A percentile compares a stretch with the other conserved stretches of the same genome.
Conservation (phyloP, 1,139 yeast genomes). For the Barnettozyma hawaiiensis region DNA sequence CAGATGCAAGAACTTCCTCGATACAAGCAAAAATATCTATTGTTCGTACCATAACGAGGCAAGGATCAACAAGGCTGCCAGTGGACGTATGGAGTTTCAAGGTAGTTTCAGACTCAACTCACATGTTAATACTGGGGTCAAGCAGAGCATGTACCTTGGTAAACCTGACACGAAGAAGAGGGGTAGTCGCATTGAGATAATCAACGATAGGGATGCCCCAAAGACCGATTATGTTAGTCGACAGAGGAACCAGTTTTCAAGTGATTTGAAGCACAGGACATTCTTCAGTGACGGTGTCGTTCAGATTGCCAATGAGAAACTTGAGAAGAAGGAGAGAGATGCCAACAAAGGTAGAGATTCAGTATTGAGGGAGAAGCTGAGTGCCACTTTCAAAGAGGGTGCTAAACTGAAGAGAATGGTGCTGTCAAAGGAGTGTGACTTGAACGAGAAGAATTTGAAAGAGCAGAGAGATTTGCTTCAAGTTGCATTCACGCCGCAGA, state of each 20-base stretch:
- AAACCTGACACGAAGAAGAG: conserved; percentile 16
- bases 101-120: conserved; percentile 46
- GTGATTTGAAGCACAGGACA: conserved; percentile 38
- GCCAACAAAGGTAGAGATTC: conserved; percentile 30
- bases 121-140: conserved; percentile 35
- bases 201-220: conserved; percentile 28
- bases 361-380: conserved; percentile 30
- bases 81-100: conserved; percentile 69
- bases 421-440: conserved; percentile 18
- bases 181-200: conserved; percentile 26
- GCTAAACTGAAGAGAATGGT: conserved; percentile 10
- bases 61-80: conserved; percentile 46
- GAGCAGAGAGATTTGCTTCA: conserved; percentile 27
- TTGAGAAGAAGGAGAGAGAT: conserved; percentile 33
- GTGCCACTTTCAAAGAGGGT: conserved; percentile 14
- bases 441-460: conserved; percentile 9
- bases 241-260: conserved; percentile 32
- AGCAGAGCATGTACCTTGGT: conserved; percentile 31
- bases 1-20: conserved; percentile 56
- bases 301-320: conserved; percentile 42
- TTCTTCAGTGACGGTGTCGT: conserved; percentile 44
- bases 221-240: conserved; percentile 22
- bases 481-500: conserved; percentile 35
- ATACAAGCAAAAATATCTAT: conserved; percentile 43
- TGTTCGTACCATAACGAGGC: conserved; percentile 72